Percentiles rank a stretch among this genome's conserved stretches.
Evolutionary conservation across 208 protist genomes (phyloP).

Genomic region (Trypanosoma avium): DNA sequence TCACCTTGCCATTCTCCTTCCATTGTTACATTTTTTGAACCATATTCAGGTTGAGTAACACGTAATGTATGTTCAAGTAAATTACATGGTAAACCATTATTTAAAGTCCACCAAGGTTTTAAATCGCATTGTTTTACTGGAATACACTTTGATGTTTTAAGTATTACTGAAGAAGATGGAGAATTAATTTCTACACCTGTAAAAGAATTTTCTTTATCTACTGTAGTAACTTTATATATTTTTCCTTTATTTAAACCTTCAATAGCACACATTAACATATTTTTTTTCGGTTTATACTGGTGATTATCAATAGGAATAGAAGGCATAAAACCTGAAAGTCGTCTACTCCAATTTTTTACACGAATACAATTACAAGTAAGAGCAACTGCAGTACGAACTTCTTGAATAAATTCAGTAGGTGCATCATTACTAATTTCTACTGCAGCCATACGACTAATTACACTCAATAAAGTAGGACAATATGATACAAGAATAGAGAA

Average conservation of each 20-base stretch:
- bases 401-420: conserved; percentile 65
- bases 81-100: conserved; percentile 79
- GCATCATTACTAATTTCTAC: conserved; percentile 78
- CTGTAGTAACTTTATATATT: conserved; percentile 20
- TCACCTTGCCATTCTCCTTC: conserved; percentile 80
- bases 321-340: conserved; percentile 68
- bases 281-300: conserved; percentile 44
- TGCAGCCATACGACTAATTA: conserved; percentile 67
- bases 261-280: conserved; percentile 53
- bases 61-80: conserved; percentile 80
- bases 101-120: conserved; percentile 55
- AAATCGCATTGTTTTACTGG: conserved; percentile 78
- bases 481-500: conserved; percentile 60
- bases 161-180: background rate
- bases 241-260: conserved; percentile 23
- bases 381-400: conserved; percentile 68
- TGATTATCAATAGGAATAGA: conserved; percentile 47
- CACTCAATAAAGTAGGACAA: conserved; percentile 44
- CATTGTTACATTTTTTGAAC: conserved; percentile 38
- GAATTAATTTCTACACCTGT: conserved; percentile 5
- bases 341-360: conserved; percentile 28
- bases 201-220: conserved; percentile 1
- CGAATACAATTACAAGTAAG: conserved; percentile 41
- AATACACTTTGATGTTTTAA: conserved; percentile 43
- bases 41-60: conserved; percentile 30